A percentile compares a stretch with the other conserved stretches of the same genome.
Conservation (phyloP, 371 early-diverging fungal species). For the Apophysomyces variabilis region DNA sequence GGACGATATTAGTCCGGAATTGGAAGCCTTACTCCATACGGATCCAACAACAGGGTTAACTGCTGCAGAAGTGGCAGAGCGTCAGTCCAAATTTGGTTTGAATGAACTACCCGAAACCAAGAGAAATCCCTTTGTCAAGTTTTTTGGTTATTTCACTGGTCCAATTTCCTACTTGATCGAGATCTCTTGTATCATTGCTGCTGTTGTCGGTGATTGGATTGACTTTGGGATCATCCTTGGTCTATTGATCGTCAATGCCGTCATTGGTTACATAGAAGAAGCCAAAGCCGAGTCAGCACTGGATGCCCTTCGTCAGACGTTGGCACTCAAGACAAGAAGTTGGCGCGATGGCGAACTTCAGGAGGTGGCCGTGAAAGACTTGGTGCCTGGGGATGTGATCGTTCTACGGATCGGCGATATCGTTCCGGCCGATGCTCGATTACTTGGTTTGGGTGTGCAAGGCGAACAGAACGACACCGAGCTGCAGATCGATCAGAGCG, state of each 20-base stretch:
- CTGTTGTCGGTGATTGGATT: constrained; percentile 67
- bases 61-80: constrained; percentile 58
- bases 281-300: constrained; percentile 72
- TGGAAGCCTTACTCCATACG: constrained; percentile 71
- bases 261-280: constrained; percentile 88
- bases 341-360: constrained; percentile 75
- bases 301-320: constrained; percentile 83
- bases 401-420: constrained; percentile 88
- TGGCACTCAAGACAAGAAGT: constrained; percentile 78
- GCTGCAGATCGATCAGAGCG: constrained; percentile 88
- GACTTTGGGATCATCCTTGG: constrained; percentile 85
- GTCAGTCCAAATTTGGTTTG: constrained; percentile 61
- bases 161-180: constrained; percentile 87
- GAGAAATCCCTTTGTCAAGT: constrained; percentile 82
- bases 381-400: constrained; percentile 88
- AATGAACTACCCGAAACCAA: constrained; percentile 82
- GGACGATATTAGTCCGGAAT: constrained; percentile 73
- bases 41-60: constrained; percentile 67
- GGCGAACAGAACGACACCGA: constrained; percentile 71
- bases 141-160: constrained; percentile 87
- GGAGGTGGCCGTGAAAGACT: constrained; percentile 74
- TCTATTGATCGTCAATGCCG: constrained; percentile 83
- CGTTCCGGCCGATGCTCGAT: constrained; percentile 84
- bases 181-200: constrained; percentile 71
- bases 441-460: constrained; percentile 79